A percentile compares a stretch with the other conserved stretches of the same genome.
phyloP scores from a whole-genome alignment of 2,329 filamentous ascomycete species.

The Aaosphaeria pasadenensis region DNA sequence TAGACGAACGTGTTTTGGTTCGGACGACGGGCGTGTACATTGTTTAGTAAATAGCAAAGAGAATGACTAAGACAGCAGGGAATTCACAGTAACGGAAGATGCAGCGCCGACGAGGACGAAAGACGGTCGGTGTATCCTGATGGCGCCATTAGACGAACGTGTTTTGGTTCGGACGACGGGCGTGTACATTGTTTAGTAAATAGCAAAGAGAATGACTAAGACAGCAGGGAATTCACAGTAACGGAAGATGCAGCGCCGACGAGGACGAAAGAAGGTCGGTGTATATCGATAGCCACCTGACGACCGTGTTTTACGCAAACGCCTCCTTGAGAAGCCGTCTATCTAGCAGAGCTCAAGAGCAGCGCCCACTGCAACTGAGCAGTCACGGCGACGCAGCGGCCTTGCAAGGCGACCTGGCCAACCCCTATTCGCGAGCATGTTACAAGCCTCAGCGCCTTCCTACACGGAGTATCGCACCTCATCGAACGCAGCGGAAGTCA shows the following conservation, averaged over 20 bases:
- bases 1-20: background rate
- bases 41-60: background rate
- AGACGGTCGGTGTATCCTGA: background rate
- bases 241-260: background rate
- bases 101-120: background rate
- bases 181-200: background rate
- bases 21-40: background rate
- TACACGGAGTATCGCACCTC: slow-evolving; percentile 8
- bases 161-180: background rate
- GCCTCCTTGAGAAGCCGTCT: background rate
- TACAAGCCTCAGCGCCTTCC: slow-evolving; percentile 15
- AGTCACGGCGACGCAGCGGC: slow-evolving; percentile 2
- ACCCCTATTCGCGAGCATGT: slow-evolving; percentile 9
- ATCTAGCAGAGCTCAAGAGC: slow-evolving; percentile 1
- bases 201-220: background rate
- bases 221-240: background rate
- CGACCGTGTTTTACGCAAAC: background rate
- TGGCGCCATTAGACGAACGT: background rate
- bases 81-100: background rate
- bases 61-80: background rate
- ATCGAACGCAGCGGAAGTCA: slow-evolving; percentile 13
- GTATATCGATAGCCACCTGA: background rate
- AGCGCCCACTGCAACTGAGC: slow-evolving; percentile 3
- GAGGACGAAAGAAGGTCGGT: background rate
- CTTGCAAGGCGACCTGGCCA: slow-evolving; percentile 2